Conservation (phyloP, 164 flowering plant species). For the Brasenia schreberi region DNA sequence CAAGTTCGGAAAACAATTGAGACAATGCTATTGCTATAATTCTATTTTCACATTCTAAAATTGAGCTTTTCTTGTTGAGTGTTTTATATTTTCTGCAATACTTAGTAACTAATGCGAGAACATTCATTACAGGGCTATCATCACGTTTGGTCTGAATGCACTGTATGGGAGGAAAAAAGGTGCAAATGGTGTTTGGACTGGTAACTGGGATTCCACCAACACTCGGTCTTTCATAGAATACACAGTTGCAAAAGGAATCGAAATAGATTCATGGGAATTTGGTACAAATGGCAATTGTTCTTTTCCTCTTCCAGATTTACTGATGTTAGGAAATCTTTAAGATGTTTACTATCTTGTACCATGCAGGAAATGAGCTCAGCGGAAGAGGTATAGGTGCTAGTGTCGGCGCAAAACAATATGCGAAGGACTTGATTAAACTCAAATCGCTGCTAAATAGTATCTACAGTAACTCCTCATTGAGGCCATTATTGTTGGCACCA, state of each 20-base stretch:
- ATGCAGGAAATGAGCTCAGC: slow-evolving; percentile 53
- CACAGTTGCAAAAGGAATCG: slow-evolving; percentile 3
- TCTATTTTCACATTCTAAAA: neutral
- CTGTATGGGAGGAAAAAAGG: slow-evolving; percentile 7
- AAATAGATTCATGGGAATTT: slow-evolving; percentile 8
- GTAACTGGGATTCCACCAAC: slow-evolving; percentile 5
- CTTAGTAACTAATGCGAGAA: neutral
- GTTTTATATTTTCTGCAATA: neutral
- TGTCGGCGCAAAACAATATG: slow-evolving; percentile 32
- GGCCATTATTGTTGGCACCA: slow-evolving; percentile 37
- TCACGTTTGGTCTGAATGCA: slow-evolving; percentile 15
- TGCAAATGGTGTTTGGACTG: slow-evolving; percentile 4
- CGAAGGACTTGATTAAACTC: slow-evolving; percentile 26
- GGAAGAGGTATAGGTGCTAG: slow-evolving; percentile 37
- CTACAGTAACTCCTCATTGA: slow-evolving; percentile 14
- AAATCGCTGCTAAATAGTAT: slow-evolving; percentile 20
- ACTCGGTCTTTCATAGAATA: slow-evolving; percentile 5
- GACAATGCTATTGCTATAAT: too few species aligned
- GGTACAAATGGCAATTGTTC: neutral
- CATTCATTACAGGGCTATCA: slow-evolving; percentile 5
- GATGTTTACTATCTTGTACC: neutral
- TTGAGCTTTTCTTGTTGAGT: neutral
- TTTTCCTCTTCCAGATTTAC: neutral
- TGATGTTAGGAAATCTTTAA: neutral
- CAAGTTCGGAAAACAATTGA: neutral